A percentile compares a stretch with the other conserved stretches of the same genome.
Evolutionary conservation across 2,329 filamentous ascomycete genomes (phyloP).

Genomic region (Ceratocystis colombiana): DNA sequence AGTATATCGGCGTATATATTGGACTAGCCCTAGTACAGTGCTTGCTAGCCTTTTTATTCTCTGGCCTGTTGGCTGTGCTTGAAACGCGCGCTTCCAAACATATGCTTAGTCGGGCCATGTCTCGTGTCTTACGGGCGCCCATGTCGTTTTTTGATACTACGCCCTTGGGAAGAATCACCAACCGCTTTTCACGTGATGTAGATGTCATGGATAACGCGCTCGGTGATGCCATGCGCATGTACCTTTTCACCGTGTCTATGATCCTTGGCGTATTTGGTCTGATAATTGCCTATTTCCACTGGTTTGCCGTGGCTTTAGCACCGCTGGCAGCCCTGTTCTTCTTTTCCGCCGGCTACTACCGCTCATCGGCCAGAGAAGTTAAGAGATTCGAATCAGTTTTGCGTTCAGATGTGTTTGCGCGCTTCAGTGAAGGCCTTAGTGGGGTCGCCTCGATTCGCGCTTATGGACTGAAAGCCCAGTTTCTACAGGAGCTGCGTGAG

Average conservation of each 20-base stretch:
- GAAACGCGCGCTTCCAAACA: conserved; percentile 72
- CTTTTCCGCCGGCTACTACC: conserved; percentile 76
- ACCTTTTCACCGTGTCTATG: conserved; percentile 72
- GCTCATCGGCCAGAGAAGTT: conserved; percentile 81
- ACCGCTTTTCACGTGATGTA: conserved; percentile 90
- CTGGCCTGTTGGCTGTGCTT: conserved; percentile 63
- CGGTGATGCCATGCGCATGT: conserved; percentile 85
- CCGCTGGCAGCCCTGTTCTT: conserved; percentile 67
- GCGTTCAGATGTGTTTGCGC: conserved; percentile 77
- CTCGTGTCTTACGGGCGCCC: conserved; percentile 59
- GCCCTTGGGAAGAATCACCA: conserved; percentile 86
- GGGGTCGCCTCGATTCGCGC: conserved; percentile 79
- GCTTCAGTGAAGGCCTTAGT: conserved; percentile 79
- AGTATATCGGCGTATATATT: conserved; percentile 64
- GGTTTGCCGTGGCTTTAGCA: conserved; percentile 57
- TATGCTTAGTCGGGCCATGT: conserved; percentile 73
- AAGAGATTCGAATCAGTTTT: conserved; percentile 89
- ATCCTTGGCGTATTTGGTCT: conserved; percentile 76
- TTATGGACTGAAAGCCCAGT: conserved; percentile 70
- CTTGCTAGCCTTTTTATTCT: conserved; percentile 68
- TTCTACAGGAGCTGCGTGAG: conserved; percentile 56
- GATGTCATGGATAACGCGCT: conserved; percentile 94
- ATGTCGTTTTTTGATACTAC: conserved; percentile 97
- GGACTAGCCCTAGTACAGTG: conserved; percentile 63
- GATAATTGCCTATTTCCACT: conserved; percentile 92